Percentiles rank a stretch among this genome's conserved stretches.
Conservation (phyloP, 805 yeast genomes). For the Isabelozyma rhagii region DNA sequence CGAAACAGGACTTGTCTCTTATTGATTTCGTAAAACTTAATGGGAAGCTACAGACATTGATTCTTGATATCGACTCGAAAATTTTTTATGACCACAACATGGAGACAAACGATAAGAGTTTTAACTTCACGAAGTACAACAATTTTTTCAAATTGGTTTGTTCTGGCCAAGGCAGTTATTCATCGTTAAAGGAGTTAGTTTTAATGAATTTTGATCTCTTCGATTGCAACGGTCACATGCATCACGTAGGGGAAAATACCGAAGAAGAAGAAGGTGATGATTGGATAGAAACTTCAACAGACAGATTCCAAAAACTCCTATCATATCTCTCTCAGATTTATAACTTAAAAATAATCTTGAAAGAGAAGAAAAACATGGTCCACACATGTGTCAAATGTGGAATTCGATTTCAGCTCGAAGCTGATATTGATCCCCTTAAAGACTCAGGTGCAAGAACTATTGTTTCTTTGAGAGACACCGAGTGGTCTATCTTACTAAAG, state of each 20-base stretch:
- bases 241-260: constrained; percentile 10
- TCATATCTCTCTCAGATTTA: constrained; percentile 17
- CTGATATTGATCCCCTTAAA: constrained; percentile 7
- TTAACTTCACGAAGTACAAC: constrained; percentile 29
- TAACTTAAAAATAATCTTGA: constrained; percentile 20
- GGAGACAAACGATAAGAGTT: constrained; percentile 12
- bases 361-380: constrained; percentile 15
- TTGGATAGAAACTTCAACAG: constrained; percentile 17
- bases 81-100: constrained; percentile 31
- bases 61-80: constrained; percentile 48
- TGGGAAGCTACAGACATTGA: constrained; percentile 32
- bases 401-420: constrained; percentile 2
- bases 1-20: constrained; percentile 46
- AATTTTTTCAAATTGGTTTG: constrained; percentile 29
- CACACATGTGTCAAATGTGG: constrained; percentile 37
- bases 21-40: constrained; percentile 44
- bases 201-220: constrained; percentile 32
- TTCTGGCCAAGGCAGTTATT: constrained; percentile 30
- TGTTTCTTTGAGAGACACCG: constrained; percentile 6
- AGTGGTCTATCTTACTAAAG: constrained; percentile 17
- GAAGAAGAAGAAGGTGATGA: constrained; percentile 11
- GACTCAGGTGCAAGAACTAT: constrained; percentile 4
- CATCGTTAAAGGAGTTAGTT: constrained; percentile 19
- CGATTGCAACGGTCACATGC: constrained; percentile 10
- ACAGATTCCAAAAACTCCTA: constrained; percentile 16